phyloP scores from a whole-genome alignment of 2,329 filamentous ascomycete species.

The Xylariaceae sp. region DNA sequence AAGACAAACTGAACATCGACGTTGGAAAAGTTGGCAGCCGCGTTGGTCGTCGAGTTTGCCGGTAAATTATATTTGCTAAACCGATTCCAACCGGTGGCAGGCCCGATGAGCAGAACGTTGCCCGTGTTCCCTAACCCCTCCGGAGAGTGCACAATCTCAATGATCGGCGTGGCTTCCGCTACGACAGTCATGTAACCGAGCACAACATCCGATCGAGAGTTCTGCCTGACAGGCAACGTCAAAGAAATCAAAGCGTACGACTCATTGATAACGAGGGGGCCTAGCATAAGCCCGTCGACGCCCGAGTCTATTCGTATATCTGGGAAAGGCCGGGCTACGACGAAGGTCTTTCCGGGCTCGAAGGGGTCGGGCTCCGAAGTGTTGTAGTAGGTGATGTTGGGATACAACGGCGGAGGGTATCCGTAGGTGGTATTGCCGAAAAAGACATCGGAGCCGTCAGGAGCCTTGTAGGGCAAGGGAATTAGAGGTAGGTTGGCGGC shows the following conservation, averaged over 20 bases:
- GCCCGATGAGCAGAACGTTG: conserved; percentile 64
- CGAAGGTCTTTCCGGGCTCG: conserved; percentile 37
- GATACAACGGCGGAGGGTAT: conserved; percentile 68
- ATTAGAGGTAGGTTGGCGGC: conserved; percentile 44
- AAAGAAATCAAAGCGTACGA: conserved; percentile 73
- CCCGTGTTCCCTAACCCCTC: conserved; percentile 70
- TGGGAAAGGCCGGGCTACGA: conserved; percentile 45
- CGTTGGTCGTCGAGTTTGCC: conserved; percentile 41
- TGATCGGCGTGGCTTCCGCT: conserved; percentile 60
- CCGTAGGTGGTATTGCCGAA: conserved; percentile 57
- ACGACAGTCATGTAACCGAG: conserved; percentile 81
- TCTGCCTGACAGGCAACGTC: conserved; percentile 72
- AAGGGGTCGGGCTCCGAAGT: conserved; percentile 37
- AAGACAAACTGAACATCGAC: conserved; percentile 55
- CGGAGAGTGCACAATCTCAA: conserved; percentile 54
- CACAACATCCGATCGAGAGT: conserved; percentile 54
- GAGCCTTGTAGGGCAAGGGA: conserved; percentile 53
- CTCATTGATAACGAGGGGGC: conserved; percentile 67
- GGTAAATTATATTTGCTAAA: conserved; percentile 44
- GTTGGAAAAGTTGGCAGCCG: conserved; percentile 34
- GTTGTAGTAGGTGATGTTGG: conserved; percentile 65
- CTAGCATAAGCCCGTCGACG: conserved; percentile 60
- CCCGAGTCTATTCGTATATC: conserved; percentile 45
- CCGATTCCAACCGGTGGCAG: conserved; percentile 59
- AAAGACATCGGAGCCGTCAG: conserved; percentile 52